Evolutionary conservation across 495 filamentous ascomycete species (phyloP).

Genomic region (Neurospora discreta): DNA sequence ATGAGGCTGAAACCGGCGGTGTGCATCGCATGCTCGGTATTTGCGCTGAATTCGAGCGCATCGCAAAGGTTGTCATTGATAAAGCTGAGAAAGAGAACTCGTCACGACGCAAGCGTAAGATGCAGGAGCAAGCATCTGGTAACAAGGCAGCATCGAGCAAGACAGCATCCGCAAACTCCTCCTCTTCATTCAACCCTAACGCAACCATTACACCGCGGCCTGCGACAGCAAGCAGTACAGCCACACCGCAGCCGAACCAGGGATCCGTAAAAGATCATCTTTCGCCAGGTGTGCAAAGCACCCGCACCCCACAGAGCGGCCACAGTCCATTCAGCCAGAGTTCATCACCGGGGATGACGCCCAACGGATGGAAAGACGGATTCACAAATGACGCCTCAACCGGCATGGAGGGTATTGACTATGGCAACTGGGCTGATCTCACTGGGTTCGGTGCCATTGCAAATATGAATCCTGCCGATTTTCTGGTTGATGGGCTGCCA

Average conservation of each 20-base stretch:
- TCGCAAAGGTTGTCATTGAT: constrained; percentile 84
- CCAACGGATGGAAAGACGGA: constrained; percentile 21
- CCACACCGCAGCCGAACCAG: constrained; percentile 25
- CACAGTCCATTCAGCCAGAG: constrained; percentile 24
- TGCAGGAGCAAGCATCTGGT: constrained; percentile 29
- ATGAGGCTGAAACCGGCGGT: constrained; percentile 71
- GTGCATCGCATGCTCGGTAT: constrained; percentile 88
- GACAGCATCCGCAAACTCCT: constrained; percentile 15
- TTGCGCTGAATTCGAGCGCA: constrained; percentile 89
- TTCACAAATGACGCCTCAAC: constrained; percentile 8
- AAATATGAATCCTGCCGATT: neutral
- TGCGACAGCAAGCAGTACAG: constrained; percentile 18
- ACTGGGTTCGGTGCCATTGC: constrained; percentile 27
- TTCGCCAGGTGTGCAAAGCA: constrained; percentile 29
- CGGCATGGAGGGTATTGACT: constrained; percentile 19
- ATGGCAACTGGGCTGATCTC: constrained; percentile 38
- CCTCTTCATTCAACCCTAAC: constrained; percentile 23
- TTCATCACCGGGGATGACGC: constrained; percentile 21
- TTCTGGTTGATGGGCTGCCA: constrained; percentile 20
- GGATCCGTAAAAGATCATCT: constrained; percentile 22
- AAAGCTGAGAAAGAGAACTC: constrained; percentile 74
- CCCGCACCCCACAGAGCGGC: constrained; percentile 21
- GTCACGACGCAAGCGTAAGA: constrained; percentile 73
- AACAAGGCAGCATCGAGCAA: constrained; percentile 6
- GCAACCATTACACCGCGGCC: constrained; percentile 20